phyloP scores from a whole-genome alignment of 2,329 filamentous ascomycete species.

The Zymoseptoria passerinii region DNA sequence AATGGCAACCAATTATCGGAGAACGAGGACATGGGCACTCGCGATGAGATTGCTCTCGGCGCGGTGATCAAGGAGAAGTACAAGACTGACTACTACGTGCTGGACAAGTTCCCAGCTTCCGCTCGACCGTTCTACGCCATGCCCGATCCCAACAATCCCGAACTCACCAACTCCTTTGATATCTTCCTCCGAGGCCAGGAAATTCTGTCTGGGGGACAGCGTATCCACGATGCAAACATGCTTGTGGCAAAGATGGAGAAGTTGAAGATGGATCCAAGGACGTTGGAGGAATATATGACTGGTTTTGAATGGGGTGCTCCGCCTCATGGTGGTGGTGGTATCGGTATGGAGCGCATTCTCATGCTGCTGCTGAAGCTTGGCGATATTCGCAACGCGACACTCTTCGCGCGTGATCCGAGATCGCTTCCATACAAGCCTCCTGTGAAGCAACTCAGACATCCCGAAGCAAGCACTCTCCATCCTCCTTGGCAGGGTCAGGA shows the following conservation, averaged over 20 bases:
- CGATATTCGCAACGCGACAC: conserved; percentile 78
- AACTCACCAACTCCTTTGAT: conserved; percentile 84
- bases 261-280: conserved; percentile 66
- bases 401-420: conserved; percentile 84
- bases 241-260: conserved; percentile 70
- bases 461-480: conserved; percentile 74
- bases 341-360: conserved; percentile 80
- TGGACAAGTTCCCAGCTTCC: conserved; percentile 82
- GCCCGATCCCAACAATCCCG: conserved; percentile 63
- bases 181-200: conserved; percentile 92
- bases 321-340: conserved; percentile 81
- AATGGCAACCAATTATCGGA: conserved; percentile 62
- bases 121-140: conserved; percentile 90
- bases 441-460: conserved; percentile 63
- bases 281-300: conserved; percentile 83
- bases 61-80: conserved; percentile 79
- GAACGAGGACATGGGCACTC: conserved; percentile 73
- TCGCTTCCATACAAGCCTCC: conserved; percentile 65
- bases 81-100: conserved; percentile 82
- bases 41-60: conserved; percentile 79
- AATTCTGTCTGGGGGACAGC: conserved; percentile 84
- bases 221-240: conserved; percentile 72
- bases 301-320: conserved; percentile 84
- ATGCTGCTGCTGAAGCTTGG: conserved; percentile 80
- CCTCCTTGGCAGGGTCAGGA: conserved; percentile 53